Percentiles rank a stretch among this genome's conserved stretches.
Evolutionary conservation across 2,329 filamentous ascomycete genomes (phyloP).

Genomic region (Claviceps purpurea): DNA sequence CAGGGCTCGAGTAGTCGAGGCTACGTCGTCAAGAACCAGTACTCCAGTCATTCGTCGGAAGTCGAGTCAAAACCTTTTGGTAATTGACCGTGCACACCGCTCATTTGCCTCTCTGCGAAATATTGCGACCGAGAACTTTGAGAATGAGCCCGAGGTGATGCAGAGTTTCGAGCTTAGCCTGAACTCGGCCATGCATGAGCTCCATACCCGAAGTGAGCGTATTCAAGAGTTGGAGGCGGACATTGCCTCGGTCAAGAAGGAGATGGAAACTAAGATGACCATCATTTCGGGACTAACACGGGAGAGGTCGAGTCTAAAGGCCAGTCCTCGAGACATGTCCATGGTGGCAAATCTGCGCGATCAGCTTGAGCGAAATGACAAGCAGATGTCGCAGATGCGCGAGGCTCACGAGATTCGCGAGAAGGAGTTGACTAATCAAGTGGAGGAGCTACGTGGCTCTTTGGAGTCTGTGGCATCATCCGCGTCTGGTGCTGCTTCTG

Average conservation of each 20-base stretch:
- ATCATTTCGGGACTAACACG: constrained; percentile 90
- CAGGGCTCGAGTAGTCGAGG: constrained; percentile 53
- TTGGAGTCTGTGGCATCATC: constrained; percentile 22
- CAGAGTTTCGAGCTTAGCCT: constrained; percentile 89
- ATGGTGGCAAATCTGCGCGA: constrained; percentile 78
- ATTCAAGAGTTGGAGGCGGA: constrained; percentile 84
- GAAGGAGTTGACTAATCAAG: constrained; percentile 56
- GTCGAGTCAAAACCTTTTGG: constrained; percentile 78
- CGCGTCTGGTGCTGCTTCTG: constrained; percentile 7
- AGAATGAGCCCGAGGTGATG: constrained; percentile 67
- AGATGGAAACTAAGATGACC: constrained; percentile 93
- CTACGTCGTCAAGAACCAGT: constrained; percentile 48
- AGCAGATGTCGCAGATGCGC: constrained; percentile 60
- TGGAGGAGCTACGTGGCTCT: constrained; percentile 52
- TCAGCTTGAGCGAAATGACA: constrained; percentile 77
- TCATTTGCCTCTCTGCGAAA: constrained; percentile 83
- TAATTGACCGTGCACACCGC: constrained; percentile 79
- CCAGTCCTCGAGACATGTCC: constrained; percentile 76
- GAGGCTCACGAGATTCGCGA: constrained; percentile 62
- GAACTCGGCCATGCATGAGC: constrained; percentile 82
- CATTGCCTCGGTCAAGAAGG: constrained; percentile 70
- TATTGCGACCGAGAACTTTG: constrained; percentile 77
- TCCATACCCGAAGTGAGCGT: constrained; percentile 74
- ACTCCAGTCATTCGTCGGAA: constrained; percentile 80
- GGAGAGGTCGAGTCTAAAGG: constrained; percentile 80